Base-by-base conservation (phyloP, 257 asterid genomes). In the Ballota nigra region DNA sequence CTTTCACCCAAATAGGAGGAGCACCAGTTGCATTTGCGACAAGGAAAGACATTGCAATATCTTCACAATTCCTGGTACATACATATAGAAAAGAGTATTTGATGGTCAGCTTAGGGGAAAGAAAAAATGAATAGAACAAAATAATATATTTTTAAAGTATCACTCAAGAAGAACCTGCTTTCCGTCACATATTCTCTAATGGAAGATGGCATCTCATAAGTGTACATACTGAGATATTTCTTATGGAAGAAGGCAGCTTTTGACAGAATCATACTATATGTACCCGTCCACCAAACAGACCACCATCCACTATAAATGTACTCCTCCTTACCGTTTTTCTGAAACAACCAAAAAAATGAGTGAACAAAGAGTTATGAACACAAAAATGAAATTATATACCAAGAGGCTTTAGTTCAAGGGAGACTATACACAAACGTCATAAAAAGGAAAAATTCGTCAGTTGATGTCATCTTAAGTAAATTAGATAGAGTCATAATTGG, bases 1-100 rank as follows among this genome's bases (percentile, higher is more conserved):
- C 96, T 82, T 85, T 87, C 58, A 87, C 96, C 97, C 97, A 91
- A 66, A 91, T 81, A 34, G 97, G 96, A 78, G 95, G 95, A 70
- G 87, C 83, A 52, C 89, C 90, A 29, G 96, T 86, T 62, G 91
- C 93, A 83, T 91, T 89, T 60, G 97, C 97, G 22, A 92, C 86
- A 16, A 87, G 91, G 86, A 92, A 86, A 70, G 96, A 92, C 96
- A 92, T 89, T 11, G 96, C 97, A 75, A 89, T 92, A 81, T 92
- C 97, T 83, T 92, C 97, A 55, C 97, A 92, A 68, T 92, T 92
- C 82, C 96, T 89, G 81, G 68, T 57, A 60, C 70, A 68, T 58
- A 47, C 51, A 75, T 15, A 41, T 36, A 6, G 31, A 43, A 51
- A 59, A 60, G 52, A 13, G 29, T 19, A 51, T 36, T 18, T 73